Conservation (phyloP, 176 grass and related monocot genomes). For the Poa pratensis region DNA sequence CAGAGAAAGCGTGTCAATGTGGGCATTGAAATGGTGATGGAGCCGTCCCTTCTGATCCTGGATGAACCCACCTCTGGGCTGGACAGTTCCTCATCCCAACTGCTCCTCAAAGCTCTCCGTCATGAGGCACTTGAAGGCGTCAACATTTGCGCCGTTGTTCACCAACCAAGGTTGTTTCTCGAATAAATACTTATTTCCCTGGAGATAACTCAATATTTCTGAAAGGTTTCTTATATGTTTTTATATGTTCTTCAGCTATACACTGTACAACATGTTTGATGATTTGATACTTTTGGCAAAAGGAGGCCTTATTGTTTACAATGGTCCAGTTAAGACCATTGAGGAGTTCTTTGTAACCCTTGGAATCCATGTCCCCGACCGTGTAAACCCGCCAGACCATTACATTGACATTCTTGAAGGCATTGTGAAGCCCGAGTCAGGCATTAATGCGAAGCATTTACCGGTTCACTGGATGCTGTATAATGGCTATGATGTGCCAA, state of each 20-base stretch:
- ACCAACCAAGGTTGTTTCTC: slow-evolving; percentile 72
- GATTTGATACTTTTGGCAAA: slow-evolving; percentile 84
- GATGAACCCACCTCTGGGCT: slow-evolving; percentile 97
- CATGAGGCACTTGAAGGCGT: slow-evolving; percentile 91
- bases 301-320: slow-evolving; percentile 75
- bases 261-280: slow-evolving; percentile 88
- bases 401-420: slow-evolving; percentile 85
- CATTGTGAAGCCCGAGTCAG: slow-evolving; percentile 60
- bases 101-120: slow-evolving; percentile 78
- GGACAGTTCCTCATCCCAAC: slow-evolving; percentile 85
- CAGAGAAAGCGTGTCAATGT: slow-evolving; percentile 97
- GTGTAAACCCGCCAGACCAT: slow-evolving; percentile 77
- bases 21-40: slow-evolving; percentile 95
- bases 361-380: slow-evolving; percentile 68
- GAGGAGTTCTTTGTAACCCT: slow-evolving; percentile 79
- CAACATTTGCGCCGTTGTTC: slow-evolving; percentile 82
- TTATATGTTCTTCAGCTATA: slow-evolving; percentile 49
- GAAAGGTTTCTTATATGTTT: slow-evolving; percentile 14
- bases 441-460: slow-evolving; percentile 60
- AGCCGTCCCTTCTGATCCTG: slow-evolving; percentile 87
- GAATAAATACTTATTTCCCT: neutral
- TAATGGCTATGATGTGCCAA: slow-evolving; percentile 71
- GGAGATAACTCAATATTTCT: neutral
- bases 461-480: slow-evolving; percentile 64
- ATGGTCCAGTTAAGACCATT: slow-evolving; percentile 62